Evolutionary conservation across 257 asterid species (phyloP), one percentile per base, ranked within the genome.

Genomic region (Henckelia pumila): DNA sequence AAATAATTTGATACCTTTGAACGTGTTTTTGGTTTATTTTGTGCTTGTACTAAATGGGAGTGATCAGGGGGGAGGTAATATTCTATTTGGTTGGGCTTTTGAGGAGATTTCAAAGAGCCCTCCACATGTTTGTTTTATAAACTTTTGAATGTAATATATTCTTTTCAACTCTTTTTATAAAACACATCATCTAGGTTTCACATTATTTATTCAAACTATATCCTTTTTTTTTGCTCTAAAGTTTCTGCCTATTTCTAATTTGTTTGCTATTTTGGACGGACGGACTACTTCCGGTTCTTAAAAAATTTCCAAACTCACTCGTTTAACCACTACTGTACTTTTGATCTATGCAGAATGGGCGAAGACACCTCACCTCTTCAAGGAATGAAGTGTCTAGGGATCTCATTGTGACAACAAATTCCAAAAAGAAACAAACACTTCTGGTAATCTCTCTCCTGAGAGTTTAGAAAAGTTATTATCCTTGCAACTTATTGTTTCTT

Each of bases 371-470:
- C 68, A 89, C 87, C 63, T 94, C 96, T 25, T 91, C 99, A 79
- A 87, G 87, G 86, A 91, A 87, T 80, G 99, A 94, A 83, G 96
- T 94, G 29, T 94, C 97, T 37, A 91, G 99, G 84, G 99, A 94
- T 83, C 96, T 94, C 63, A 66, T 94, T 7, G 99, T 91, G 59
- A 86, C 90, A 6, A 85, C 76, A 70, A 83, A 69, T 82, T 94
- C 99, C 40, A 89, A 77, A 81, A 94, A 80, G 92, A 94, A 94
- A 76, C 98, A 89, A 81, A 91, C 92, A 20, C 86, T 94, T 72
- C 85, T 85, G 99, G 99, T 94, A 91, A 71, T 67, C 59, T 63
- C 69, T 61, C 59, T 49, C 73, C 70, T 67, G 73, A 68, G 70
- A 71, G 9, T 72, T 63, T 72, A 24, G 74, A 66, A 73, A 79